Evolutionary conservation across 768 basidiomycete species (phyloP), one percentile per base, ranked within the genome.

Genomic region (Termitomyces sp.): DNA sequence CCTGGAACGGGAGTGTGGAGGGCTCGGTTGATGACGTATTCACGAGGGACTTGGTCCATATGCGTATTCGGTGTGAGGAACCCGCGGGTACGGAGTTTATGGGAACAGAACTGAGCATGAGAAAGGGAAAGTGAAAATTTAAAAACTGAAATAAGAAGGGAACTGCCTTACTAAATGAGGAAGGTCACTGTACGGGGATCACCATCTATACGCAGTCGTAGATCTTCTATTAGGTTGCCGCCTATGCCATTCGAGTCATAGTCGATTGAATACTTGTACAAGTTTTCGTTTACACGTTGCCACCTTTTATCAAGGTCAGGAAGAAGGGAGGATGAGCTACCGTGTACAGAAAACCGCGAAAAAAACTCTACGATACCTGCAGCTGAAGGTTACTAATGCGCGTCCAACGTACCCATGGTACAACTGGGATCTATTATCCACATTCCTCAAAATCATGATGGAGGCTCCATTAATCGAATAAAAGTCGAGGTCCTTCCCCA

Each of bases 401-500:
- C 77, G 76, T 31, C 88, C 88, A 37, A 87, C 79, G 53, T 76
- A 72, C 6, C 76, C 81, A 60, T 84, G 79, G 69, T 88, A 88
- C 45, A 83, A 67, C 61, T 84, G 78, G 69, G 77, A 73, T 60
- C 79, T 78, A 12, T 76, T 65, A 25, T 78, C 76, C 34, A 74
- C 71, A 42, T 64, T 76, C 63, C 77, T 82, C 61, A 83, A 70
- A 38, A 78, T 70, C 45, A 85, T 83, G 66, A 86, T 84, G 1
- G 82, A 81, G 10, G 83, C 85, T 49, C 87, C 81, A 20, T 75
- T 73, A 47, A 89, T 82, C 2, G 81, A 74, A 48, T 74, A 70
- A 68, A 89, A 88, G 66, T 89, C 86, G 5, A 84, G 85, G 67
- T 89, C 86, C 67, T 77, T 83, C 17, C 84, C 87, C 12, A 88